Evolutionary conservation across 148 eudicot genomes (phyloP), one percentile per base, ranked within the genome.

Genomic region (Rhododendron ferrugineum): DNA sequence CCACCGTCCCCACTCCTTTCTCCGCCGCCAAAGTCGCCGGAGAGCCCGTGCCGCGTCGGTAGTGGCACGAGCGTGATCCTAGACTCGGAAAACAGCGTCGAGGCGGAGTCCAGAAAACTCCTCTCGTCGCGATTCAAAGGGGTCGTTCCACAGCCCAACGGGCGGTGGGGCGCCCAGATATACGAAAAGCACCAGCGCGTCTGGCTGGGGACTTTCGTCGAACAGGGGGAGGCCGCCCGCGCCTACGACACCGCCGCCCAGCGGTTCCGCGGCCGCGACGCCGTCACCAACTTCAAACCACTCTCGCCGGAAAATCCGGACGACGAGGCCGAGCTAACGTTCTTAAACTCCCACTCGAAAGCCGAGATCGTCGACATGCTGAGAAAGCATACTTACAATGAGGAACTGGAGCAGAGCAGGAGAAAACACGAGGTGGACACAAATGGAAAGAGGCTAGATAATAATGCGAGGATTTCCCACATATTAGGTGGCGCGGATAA

Each of bases 141-240:
- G 0, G 98, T 95, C 11, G 98, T 96, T 73, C 99, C 99, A 0
- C 99, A 96, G 87, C 97, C 97, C 0, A 96, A 95, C 88, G 99
- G 99, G 6, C 87, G 97, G 0, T 96, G 98, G 98, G 99, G 99
- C 0, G 98, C 99, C 18, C 99, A 96, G 73, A 95, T 96, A 83
- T 96, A 96, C 89, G 97, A 95, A 89, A 96, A 96, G 82, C 99
- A 96, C 89, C 97, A 95, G 80, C 90, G 98, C 7, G 97, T 95
- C 3, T 96, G 99, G 99, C 87, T 96, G 1, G 99, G 99, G 2
- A 96, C 99, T 0, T 96, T 96, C 94, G 95, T 95, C 81, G 91
- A 88, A 4, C 97, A 95, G 13, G 90, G 86, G n/a, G 98, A 95
- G 34, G 99, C 99, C 14, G 97, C 98, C 0, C 84, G 89, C 1